Evolutionary conservation across 148 eudicot species (phyloP), one percentile per base, ranked within the genome.

Genomic region (Heliosperma pusillum): DNA sequence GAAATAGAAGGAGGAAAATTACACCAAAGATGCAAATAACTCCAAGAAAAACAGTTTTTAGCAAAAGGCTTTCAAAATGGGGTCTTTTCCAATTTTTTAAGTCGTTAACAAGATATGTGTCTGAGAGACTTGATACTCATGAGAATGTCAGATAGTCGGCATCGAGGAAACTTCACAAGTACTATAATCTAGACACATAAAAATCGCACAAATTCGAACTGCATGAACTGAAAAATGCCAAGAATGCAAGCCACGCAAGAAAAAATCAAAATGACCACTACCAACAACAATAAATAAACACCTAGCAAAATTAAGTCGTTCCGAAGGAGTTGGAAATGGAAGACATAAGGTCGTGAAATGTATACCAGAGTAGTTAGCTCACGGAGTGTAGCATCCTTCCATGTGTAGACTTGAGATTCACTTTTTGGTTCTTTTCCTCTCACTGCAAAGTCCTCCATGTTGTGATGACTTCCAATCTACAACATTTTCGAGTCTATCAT

Each of bases 361-460:
- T 81, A 70, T 88, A 93, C 98, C 85, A 93, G 88, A 84, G 88
- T 94, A 76, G 95, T 88, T 73, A 93, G 71, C 80, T 93, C 98
- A n/a, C 95, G 93, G 19, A 93, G 88, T 68, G 92, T 93, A 67
- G 98, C 98, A 86, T 93, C 97, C 85, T 87, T 87, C 98, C 98
- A 93, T 21, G 98, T 91, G 80, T 93, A 93, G 50, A 93, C 89
- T 77, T 93, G 98, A 73, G 91, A 91, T 83, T 93, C 98, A 71
- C 88, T 88, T 82, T 93, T 87, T 26, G 98, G 98, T 68, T 87
- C 97, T 81, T 93, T 88, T 76, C 97, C 97, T 78, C 93, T 85
- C 66, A 83, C 90, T 25, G 91, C 81, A 83, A 91, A 93, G 47
- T 93, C 98, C 47, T 66, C 83, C 60, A 78, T 87, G 68, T 63